Base-by-base conservation (phyloP, 441 rosid species). In the Mallotus japonicus region DNA sequence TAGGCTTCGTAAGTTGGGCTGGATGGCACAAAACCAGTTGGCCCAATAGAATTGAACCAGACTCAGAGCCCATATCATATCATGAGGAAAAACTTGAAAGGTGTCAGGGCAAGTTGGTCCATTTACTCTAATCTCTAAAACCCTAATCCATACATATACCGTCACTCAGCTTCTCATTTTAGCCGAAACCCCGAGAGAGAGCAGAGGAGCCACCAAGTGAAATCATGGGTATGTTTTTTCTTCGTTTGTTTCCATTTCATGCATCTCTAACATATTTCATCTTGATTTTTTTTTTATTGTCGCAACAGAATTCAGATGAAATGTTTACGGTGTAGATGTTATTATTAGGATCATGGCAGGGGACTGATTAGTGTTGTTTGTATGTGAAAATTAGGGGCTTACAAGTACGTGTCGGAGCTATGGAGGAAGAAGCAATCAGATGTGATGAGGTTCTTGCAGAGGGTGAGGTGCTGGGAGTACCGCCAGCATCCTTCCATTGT, bases 371-470 rank as follows among this genome's bases (percentile, higher is more conserved):
- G 10, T 8, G 7, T 42, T 42, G 46, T 42, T 5, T 42, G 46
- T 42, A 42, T 15, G 61, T 62, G 10, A 7, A 69, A 47, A 72
- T 57, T 65, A 88, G 92, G 90, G 73, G 90, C 90, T 34, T 88
- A 88, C 82, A 86, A 71, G 83, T 88, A 86, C 72, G 86, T 88
- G 8, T 88, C 92, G 10, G 92, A 86, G 85, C 83, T 88, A 82
- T 86, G 90, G 92, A 85, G 90, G 78, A 88, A 85, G 90, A 88
- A 88, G 80, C 90, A 88, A 67, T 88, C 90, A 13, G 92, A 88
- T 79, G 92, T 88, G 28, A 88, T 88, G 90, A 82, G 92, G 71
- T 88, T 88, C 59, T 47, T 87, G 78, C 89, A 85, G 83, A 84
- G 90, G 79, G 90, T 88, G 16, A 87, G 90, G 82, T 88, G 92